Evolutionary conservation across 1,139 yeast genomes (phyloP), one percentile per base, ranked within the genome.

Genomic region (Yamadazyma dushanensis): DNA sequence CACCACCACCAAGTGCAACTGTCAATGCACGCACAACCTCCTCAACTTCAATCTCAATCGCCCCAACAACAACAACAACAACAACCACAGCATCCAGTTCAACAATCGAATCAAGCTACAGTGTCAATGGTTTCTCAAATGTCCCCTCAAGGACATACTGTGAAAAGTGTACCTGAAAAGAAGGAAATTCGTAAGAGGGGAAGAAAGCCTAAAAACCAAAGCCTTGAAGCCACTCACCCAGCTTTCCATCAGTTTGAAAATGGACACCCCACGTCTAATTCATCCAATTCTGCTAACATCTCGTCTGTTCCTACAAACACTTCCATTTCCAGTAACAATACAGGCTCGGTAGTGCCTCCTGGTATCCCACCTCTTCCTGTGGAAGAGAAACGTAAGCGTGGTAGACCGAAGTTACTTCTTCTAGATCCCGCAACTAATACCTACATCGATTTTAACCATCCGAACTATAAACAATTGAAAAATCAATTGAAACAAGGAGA

Each of bases 331-430:
- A 26, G 29, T 17, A 26, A 26, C 9, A 8, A 16, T 13, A 11
- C 22, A 9, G 23, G 16, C 14, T 19, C 29, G 4, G 8, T 8
- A 13, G 25, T 29, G 18, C n/a, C 24, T 5, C 15, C 13, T 8
- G 15, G 19, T 26, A 15, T 14, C 19, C 42, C 42, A 10, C 37
- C 38, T 16, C 29, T 32, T 17, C 31, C 37, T 11, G 9, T 46
- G 16, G 26, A 29, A 16, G 49, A 50, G 13, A 68, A 66, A 50
- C 63, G 65, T 46, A 65, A 62, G 43, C 52, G 76, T 38, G 77
- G 77, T 3, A 59, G 76, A 30, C 76, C 77, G 13, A 68, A 59
- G 49, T 65, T 70, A 41, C 56, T 68, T 25, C 59, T 70, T 26
- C 58, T 66, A 36, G 76, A 70, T 44, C 71, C 73, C 1, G 39